phyloP scores from a whole-genome alignment of 1,139 yeast species.

The Taphrina deformans region DNA sequence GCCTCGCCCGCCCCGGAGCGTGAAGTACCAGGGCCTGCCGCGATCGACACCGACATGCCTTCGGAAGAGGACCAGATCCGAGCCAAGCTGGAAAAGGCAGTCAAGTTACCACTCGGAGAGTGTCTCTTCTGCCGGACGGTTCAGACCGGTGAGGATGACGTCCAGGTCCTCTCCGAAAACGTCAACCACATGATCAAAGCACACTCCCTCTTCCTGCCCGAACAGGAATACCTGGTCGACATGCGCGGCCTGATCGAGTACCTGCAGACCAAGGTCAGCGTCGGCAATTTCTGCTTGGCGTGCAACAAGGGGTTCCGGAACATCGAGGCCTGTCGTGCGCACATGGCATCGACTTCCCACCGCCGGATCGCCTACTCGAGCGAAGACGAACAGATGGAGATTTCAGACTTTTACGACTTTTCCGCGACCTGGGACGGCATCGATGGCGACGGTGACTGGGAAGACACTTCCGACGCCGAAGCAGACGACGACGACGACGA shows the following conservation, averaged over 20 bases:
- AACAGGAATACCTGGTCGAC: conserved; percentile 66
- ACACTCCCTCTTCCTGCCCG: conserved; percentile 89
- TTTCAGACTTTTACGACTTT: conserved; percentile 85
- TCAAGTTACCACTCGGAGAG: conserved; percentile 16
- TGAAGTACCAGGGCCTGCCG: background rate
- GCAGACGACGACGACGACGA: conserved; percentile 49
- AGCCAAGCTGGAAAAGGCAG: conserved; percentile 42
- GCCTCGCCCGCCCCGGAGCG: conserved; percentile 20
- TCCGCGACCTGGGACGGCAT: conserved; percentile 55
- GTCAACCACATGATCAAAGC: conserved; percentile 70
- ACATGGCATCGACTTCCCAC: conserved; percentile 81
- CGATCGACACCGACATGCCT: background rate
- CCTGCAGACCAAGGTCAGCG: conserved; percentile 77
- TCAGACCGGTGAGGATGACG: conserved; percentile 42
- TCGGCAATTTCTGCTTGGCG: conserved; percentile 79
- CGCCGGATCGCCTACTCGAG: conserved; percentile 85
- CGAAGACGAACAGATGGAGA: conserved; percentile 74
- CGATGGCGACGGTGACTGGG: conserved; percentile 50
- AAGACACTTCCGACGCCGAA: conserved; percentile 51
- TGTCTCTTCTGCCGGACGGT: conserved; percentile 30
- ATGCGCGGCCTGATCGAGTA: conserved; percentile 69
- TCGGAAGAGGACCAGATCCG: conserved; percentile 45
- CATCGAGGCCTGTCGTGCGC: conserved; percentile 85
- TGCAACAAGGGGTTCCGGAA: conserved; percentile 82
- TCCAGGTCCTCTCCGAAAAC: conserved; percentile 61